These are phyloP conservation scores for Rubroboletus pulcherrimus DNA, from an alignment of 768 basidiomycete species.

Conservation along the genomic window DNA sequence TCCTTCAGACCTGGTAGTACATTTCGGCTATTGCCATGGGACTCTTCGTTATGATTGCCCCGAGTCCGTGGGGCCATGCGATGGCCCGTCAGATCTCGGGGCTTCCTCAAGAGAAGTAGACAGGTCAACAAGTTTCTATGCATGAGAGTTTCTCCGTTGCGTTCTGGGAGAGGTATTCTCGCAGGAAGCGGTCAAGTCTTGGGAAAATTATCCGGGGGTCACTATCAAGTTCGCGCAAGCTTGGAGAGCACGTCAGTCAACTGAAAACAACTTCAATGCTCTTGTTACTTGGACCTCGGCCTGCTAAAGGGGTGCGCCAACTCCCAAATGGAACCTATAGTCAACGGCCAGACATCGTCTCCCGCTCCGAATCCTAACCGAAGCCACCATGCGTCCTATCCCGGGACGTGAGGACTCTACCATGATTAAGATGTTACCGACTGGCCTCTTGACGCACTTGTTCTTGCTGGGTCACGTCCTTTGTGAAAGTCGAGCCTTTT, in stretches of 20 bases:
- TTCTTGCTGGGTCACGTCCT: neutral
- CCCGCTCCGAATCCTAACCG: neutral
- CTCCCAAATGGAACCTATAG: neutral
- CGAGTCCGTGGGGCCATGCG: neutral
- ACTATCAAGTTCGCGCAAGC: neutral
- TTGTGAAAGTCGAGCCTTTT: neutral
- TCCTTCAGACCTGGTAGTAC: neutral
- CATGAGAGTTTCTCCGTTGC: neutral
- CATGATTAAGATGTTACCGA: neutral
- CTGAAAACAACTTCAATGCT: neutral
- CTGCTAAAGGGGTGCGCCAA: neutral
- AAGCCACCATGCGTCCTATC: neutral
- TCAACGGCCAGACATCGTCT: neutral
- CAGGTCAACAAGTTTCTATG: neutral
- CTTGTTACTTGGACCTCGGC: too few relatives aligned
- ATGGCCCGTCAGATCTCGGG: neutral
- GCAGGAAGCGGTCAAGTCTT: neutral
- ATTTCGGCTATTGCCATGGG: neutral
- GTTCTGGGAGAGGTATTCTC: neutral
- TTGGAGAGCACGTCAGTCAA: neutral
- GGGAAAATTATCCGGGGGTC: neutral
- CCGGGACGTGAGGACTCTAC: neutral
- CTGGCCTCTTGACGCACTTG: neutral
- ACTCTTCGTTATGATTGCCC: neutral
- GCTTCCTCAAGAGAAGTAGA: neutral